Percentiles rank a stretch among this genome's conserved stretches.
phyloP scores from a whole-genome alignment of 352 stramenopile genomes.

The Phytophthora tubulina region DNA sequence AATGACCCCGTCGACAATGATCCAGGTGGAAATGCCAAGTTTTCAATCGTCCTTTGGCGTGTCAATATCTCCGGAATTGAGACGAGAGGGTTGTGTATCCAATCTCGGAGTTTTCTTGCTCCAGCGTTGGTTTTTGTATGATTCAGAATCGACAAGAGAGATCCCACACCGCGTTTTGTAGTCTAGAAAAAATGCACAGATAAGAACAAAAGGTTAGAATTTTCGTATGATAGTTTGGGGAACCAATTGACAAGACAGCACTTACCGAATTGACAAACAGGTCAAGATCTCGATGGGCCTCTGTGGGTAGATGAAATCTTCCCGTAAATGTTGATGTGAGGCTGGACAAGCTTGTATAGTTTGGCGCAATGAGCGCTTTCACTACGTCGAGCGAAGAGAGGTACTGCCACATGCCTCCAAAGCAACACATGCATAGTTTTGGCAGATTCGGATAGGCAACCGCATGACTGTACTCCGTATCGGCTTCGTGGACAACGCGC shows the following conservation, averaged over 20 bases:
- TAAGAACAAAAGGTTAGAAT: background rate
- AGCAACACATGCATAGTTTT: constrained; percentile 39
- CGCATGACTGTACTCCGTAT: constrained; percentile 14
- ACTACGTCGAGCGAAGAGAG: constrained; percentile 38
- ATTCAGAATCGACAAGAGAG: constrained; percentile 50
- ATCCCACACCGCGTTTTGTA: constrained; percentile 33
- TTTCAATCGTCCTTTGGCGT: constrained; percentile 39
- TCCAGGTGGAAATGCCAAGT: constrained; percentile 30
- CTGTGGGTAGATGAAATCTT: constrained; percentile 34
- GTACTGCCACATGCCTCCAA: constrained; percentile 46
- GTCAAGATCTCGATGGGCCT: constrained; percentile 48
- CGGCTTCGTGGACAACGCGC: constrained; percentile 16
- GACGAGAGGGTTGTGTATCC: constrained; percentile 41
- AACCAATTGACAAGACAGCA: background rate
- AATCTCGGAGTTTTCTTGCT: constrained; percentile 40
- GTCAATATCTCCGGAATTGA: constrained; percentile 32
- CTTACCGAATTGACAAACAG: constrained; percentile 54
- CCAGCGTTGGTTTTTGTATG: constrained; percentile 47
- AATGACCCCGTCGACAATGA: constrained; percentile 14
- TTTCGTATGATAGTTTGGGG: background rate
- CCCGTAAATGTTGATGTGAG: constrained; percentile 1
- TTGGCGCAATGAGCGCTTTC: constrained; percentile 37
- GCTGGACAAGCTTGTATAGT: constrained; percentile 33
- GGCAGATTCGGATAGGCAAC: constrained; percentile 24
- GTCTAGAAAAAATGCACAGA: constrained; percentile 25